Conservation (phyloP, 2,329 filamentous ascomycete genomes). For the Aplosporella prunicola region DNA sequence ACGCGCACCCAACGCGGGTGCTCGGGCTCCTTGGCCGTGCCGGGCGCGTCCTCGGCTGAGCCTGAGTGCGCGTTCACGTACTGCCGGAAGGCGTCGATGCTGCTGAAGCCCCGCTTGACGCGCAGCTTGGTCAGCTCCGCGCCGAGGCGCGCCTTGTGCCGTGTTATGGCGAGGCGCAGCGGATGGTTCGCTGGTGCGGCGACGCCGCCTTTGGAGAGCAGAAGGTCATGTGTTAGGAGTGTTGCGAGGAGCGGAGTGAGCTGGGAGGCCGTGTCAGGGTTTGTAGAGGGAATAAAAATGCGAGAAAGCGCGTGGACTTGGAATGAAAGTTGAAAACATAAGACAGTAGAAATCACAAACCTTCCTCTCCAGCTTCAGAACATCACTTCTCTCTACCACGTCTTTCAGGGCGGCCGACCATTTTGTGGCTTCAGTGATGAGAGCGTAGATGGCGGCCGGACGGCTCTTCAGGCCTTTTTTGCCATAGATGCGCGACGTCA, state of each 20-base stretch:
- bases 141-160: conserved; percentile 69
- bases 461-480: conserved; percentile 66
- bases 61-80: conserved; percentile 45
- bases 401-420: conserved; percentile 82
- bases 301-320: neutral
- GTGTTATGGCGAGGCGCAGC: conserved; percentile 62
- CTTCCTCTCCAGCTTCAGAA: conserved; percentile 76
- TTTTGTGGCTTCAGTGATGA: conserved; percentile 80
- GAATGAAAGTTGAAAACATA: neutral
- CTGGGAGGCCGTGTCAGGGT: conserved; percentile 34
- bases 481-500: conserved; percentile 76
- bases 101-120: conserved; percentile 59
- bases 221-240: conserved; percentile 75
- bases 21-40: conserved; percentile 30
- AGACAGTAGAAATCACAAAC: conserved; percentile 37
- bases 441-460: conserved; percentile 74
- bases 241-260: conserved; percentile 71
- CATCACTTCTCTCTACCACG: conserved; percentile 70
- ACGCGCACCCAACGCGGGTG: conserved; percentile 90
- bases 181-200: conserved; percentile 72
- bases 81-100: conserved; percentile 55
- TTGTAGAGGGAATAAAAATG: neutral
- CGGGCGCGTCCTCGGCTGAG: conserved; percentile 17
- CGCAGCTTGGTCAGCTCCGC: conserved; percentile 77
- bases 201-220: conserved; percentile 73